Percentiles rank a stretch among this genome's conserved stretches.
These are phyloP conservation scores for Sporothrix dimorphospora DNA, from an alignment of 2,329 filamentous ascomycete genomes.

Conservation along the genomic window DNA sequence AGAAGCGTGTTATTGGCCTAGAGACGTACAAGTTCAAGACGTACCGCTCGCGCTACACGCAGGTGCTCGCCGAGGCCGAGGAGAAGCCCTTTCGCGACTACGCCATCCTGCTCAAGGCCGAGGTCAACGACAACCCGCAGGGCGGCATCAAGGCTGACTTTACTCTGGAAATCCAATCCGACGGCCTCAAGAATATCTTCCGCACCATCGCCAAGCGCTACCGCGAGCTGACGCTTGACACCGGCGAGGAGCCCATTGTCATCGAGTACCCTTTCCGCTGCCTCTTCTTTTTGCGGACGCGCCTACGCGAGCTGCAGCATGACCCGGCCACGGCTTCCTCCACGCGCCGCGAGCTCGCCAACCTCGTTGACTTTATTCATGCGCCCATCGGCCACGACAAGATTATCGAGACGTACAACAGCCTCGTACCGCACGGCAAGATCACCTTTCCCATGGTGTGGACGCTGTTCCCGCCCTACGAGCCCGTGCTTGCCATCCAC, in stretches of 20 bases:
- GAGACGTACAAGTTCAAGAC: conserved; percentile 24
- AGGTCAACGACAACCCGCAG: conserved; percentile 21
- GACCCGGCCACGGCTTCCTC: conserved; percentile 11
- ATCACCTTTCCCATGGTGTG: conserved; percentile 25
- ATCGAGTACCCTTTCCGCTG: conserved; percentile 23
- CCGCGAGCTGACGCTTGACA: conserved; percentile 22
- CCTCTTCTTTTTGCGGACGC: conserved; percentile 22
- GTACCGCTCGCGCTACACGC: conserved; percentile 18
- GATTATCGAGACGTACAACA: conserved; percentile 26
- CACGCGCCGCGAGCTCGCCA: conserved; percentile 16
- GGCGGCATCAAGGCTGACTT: conserved; percentile 21
- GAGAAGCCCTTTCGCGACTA: conserved; percentile 22
- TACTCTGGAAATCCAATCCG: conserved; percentile 25
- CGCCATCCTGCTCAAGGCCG: conserved; percentile 23
- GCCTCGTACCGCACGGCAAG: conserved; percentile 25
- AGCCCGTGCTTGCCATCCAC: conserved; percentile 20
- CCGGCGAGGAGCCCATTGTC: conserved; percentile 24
- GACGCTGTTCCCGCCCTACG: conserved; percentile 27
- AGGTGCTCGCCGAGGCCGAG: conserved; percentile 21
- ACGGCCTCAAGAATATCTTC: conserved; percentile 22
- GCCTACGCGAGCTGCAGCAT: conserved; percentile 24
- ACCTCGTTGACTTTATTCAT: conserved; percentile 25
- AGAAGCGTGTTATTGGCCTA: conserved; percentile 20
- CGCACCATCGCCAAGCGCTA: conserved; percentile 22
- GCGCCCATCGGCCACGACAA: conserved; percentile 20